Conservation (phyloP, 345 rosid genomes). For the Murraya paniculata region DNA sequence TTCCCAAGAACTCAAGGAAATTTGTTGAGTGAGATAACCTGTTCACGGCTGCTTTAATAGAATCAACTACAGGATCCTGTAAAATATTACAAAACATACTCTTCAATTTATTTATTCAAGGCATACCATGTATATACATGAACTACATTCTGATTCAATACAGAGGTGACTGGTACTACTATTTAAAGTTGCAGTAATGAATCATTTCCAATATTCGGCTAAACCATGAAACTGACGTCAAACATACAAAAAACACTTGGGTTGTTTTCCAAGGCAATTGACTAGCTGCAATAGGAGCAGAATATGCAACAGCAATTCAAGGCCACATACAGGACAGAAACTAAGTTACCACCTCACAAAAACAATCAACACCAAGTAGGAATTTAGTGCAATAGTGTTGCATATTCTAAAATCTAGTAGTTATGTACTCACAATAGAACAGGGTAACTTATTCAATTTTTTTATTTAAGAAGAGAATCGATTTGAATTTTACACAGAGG, state of each 20-base stretch:
- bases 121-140: neutral
- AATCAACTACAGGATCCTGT: slow-evolving; percentile 71
- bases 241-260: neutral
- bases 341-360: neutral
- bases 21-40: slow-evolving; percentile 65
- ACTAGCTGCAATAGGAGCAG: neutral
- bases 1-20: slow-evolving; percentile 66
- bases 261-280: neutral
- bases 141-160: neutral
- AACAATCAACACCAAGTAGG: neutral
- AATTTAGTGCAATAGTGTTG: neutral
- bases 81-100: slow-evolving; percentile 8
- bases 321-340: neutral
- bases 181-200: neutral
- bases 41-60: slow-evolving; percentile 68
- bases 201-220: neutral
- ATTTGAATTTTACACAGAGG: neutral
- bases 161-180: neutral
- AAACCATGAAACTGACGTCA: neutral
- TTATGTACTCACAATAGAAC: neutral
- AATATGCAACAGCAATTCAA: neutral
- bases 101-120: neutral
- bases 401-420: neutral
- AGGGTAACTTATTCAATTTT: neutral
- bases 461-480: neutral